phyloP scores from a whole-genome alignment of 768 basidiomycete species.

The Tulasnella sp. region DNA sequence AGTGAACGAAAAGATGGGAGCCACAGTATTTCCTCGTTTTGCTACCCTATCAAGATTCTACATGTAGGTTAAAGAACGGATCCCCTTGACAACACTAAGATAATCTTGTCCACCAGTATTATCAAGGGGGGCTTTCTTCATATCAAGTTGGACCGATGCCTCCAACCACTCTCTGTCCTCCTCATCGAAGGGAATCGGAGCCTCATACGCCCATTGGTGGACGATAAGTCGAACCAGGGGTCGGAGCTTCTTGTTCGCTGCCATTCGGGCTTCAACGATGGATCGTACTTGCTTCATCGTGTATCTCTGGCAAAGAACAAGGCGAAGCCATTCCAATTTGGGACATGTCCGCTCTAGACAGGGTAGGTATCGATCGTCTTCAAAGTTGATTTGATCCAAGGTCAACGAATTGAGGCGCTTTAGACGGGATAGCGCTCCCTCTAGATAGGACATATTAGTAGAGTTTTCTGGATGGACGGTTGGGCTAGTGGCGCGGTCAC shows the following conservation, averaged over 20 bases:
- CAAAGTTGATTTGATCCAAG: neutral
- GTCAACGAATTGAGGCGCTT: neutral
- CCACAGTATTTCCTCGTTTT: neutral
- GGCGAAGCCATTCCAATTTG: neutral
- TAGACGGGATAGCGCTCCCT: neutral
- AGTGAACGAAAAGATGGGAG: neutral
- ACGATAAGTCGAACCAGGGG: neutral
- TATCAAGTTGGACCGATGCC: neutral
- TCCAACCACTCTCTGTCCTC: neutral
- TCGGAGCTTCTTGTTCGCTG: neutral
- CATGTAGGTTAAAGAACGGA: neutral
- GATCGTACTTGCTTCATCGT: neutral
- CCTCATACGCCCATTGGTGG: neutral
- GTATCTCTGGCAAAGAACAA: neutral
- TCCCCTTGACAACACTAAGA: neutral
- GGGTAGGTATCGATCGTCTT: neutral
- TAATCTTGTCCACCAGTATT: neutral
- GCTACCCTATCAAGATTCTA: neutral
- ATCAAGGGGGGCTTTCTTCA: neutral
- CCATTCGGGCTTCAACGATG: neutral
- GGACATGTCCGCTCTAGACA: neutral
- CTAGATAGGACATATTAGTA: neutral
- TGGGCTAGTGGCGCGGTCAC: neutral
- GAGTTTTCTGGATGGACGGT: neutral
- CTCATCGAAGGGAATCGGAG: neutral